Conservation (phyloP, 192 early-diverging fungal genomes). For the Hyaloraphidium curvatum region DNA sequence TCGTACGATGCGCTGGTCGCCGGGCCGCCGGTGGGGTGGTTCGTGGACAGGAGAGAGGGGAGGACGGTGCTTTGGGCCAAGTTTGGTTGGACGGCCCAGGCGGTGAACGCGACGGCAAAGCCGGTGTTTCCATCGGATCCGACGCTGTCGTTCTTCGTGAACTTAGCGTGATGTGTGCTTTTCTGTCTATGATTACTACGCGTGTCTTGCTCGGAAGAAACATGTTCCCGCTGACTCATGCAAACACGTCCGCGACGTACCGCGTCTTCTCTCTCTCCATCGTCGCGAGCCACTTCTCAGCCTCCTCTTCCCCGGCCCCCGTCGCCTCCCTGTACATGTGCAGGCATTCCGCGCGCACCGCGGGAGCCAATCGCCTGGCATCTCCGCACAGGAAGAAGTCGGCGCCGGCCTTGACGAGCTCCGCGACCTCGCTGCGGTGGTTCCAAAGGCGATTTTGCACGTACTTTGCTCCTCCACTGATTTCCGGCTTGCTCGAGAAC, state of each 20-base stretch:
- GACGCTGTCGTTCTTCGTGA: too few relatives aligned
- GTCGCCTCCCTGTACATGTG: conserved; percentile 4
- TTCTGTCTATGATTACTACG: too few relatives aligned
- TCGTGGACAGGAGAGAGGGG: too few relatives aligned
- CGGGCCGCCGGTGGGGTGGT: too few relatives aligned
- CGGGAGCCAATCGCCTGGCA: conserved; percentile 10
- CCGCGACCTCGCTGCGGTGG: not conserved
- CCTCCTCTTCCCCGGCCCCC: conserved; percentile 4
- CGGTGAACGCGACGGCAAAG: too few relatives aligned
- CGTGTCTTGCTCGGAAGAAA: too few relatives aligned
- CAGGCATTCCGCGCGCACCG: conserved; percentile 6
- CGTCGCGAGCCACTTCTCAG: not conserved
- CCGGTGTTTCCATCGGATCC: too few relatives aligned
- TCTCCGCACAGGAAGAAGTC: conserved; percentile 9
- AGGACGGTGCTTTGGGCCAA: too few relatives aligned
- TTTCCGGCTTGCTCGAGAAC: conserved; percentile 7
- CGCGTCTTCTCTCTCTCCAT: not conserved
- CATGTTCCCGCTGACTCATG: too few relatives aligned
- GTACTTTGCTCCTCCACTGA: conserved; percentile 2
- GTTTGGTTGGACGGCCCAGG: too few relatives aligned
- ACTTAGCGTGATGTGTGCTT: too few relatives aligned
- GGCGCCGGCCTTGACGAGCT: not conserved
- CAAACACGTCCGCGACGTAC: conserved; percentile 14
- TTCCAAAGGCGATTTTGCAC: conserved; percentile 1
- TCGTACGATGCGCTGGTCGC: too few relatives aligned